Percentiles rank a stretch among this genome's conserved stretches.
Conservation (phyloP, 2,329 filamentous ascomycete genomes). For the Didymella keratinophila region DNA sequence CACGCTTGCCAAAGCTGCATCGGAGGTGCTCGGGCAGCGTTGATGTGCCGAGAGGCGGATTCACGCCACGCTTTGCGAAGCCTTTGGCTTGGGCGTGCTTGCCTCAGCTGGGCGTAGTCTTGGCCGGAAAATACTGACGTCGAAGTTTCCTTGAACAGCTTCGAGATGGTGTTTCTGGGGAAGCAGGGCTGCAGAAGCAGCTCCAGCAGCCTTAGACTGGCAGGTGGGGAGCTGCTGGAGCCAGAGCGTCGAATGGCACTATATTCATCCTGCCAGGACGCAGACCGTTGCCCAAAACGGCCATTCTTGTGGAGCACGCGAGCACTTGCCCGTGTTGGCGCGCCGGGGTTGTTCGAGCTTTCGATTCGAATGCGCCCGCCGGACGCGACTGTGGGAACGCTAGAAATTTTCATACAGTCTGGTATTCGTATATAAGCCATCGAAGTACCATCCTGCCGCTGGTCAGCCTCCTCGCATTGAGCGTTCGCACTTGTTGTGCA, state of each 20-base stretch:
- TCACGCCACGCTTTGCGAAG: slow-evolving; percentile 18
- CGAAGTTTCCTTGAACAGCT: background rate
- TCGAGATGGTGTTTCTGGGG: slow-evolving; percentile 11
- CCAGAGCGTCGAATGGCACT: slow-evolving; percentile 8
- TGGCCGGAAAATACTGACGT: slow-evolving; percentile 15
- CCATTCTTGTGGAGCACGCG: slow-evolving; percentile 15
- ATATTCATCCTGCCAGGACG: slow-evolving; percentile 11
- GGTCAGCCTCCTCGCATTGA: slow-evolving; percentile 14
- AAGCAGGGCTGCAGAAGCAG: slow-evolving; percentile 16
- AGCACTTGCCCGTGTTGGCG: slow-evolving; percentile 14
- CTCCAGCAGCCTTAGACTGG: background rate
- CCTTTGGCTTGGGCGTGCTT: slow-evolving; percentile 22
- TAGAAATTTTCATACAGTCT: slow-evolving; percentile 34
- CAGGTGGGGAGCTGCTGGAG: slow-evolving; percentile 12
- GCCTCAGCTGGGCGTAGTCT: slow-evolving; percentile 20
- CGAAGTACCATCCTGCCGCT: slow-evolving; percentile 1
- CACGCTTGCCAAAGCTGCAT: slow-evolving; percentile 2
- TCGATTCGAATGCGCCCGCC: slow-evolving; percentile 22
- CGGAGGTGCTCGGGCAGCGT: background rate
- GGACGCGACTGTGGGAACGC: slow-evolving; percentile 30
- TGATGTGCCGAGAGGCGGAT: slow-evolving; percentile 10
- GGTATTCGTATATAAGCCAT: slow-evolving; percentile 30
- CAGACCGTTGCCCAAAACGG: slow-evolving; percentile 13
- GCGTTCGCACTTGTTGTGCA: slow-evolving; percentile 17
- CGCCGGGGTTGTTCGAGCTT: slow-evolving; percentile 17